phyloP scores from a whole-genome alignment of 768 basidiomycete species.

The Amanita exitialis region DNA sequence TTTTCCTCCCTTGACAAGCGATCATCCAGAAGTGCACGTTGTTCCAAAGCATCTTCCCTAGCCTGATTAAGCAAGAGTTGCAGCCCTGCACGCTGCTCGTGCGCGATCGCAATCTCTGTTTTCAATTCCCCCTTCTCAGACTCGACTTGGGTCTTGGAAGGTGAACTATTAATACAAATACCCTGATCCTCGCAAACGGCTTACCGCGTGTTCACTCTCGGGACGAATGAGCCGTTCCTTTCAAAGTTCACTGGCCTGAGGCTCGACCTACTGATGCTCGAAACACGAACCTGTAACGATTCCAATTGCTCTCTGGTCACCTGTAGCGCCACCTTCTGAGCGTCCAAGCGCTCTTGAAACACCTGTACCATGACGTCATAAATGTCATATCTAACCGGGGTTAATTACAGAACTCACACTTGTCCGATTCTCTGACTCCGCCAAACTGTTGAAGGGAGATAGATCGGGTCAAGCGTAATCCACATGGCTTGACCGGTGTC shows the following conservation, averaged over 20 bases:
- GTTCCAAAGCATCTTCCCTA: conserved; percentile 3
- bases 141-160: conserved; percentile 16
- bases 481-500: not conserved
- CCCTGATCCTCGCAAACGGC: conserved; percentile 15
- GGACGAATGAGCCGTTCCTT: conserved; percentile 28
- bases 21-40: conserved; percentile 3
- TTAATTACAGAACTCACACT: not conserved
- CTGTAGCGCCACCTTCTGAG: conserved; percentile 30
- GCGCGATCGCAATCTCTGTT: conserved; percentile 27
- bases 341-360: conserved; percentile 25
- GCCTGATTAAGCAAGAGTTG: conserved; percentile 14
- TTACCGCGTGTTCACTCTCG: conserved; percentile 22
- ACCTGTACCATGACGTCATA: conserved; percentile 7
- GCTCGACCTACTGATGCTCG: conserved; percentile 6
- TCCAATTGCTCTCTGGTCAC: conserved; percentile 26
- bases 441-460: not conserved
- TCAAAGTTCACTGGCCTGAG: not conserved
- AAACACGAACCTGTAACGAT: conserved; percentile 6
- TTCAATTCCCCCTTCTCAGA: conserved; percentile 22
- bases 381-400: too few species aligned
- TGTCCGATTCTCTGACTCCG: not conserved
- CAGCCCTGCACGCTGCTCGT: conserved; percentile 27
- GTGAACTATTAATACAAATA: not conserved
- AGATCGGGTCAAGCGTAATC: not conserved
- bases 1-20: conserved; percentile 20